phyloP scores from a whole-genome alignment of 2,329 filamentous ascomycete genomes.

The Bipolaris zeicola region DNA sequence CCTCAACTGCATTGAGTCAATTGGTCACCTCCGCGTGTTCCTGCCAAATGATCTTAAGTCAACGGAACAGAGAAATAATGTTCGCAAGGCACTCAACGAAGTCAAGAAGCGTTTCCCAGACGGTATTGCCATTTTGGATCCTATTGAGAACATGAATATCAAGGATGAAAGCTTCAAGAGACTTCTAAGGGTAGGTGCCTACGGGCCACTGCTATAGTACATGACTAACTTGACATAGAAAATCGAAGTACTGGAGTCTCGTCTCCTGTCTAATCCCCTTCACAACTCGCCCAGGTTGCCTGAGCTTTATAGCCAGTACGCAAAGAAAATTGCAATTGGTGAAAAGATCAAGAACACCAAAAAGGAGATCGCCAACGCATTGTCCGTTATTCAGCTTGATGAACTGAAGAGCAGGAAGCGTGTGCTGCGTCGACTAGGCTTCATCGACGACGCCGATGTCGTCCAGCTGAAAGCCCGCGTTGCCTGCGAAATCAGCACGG shows the following conservation, averaged over 20 bases:
- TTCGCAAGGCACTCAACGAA: conserved; percentile 73
- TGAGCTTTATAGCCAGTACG: conserved; percentile 86
- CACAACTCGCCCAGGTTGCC: conserved; percentile 87
- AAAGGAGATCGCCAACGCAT: conserved; percentile 81
- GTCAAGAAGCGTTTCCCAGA: conserved; percentile 89
- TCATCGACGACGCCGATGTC: conserved; percentile 94
- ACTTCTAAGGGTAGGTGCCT: conserved; percentile 65
- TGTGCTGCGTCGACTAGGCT: conserved; percentile 88
- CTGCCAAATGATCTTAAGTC: conserved; percentile 77
- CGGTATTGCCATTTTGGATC: conserved; percentile 85
- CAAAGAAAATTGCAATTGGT: conserved; percentile 74
- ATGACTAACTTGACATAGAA: conserved; percentile 62
- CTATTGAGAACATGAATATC: conserved; percentile 95
- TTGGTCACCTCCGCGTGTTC: conserved; percentile 83
- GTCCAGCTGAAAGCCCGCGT: conserved; percentile 97
- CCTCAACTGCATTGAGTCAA: conserved; percentile 80
- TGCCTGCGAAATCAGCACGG: conserved; percentile 96
- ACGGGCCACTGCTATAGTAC: not conserved
- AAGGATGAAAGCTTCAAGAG: conserved; percentile 92
- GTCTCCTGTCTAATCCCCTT: conserved; percentile 84
- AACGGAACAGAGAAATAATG: conserved; percentile 69
- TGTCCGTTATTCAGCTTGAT: conserved; percentile 90
- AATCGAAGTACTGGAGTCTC: conserved; percentile 95
- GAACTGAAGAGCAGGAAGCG: conserved; percentile 96
- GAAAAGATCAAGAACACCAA: conserved; percentile 86